Percentiles rank a stretch among this genome's conserved stretches.
phyloP scores from a whole-genome alignment of 2,329 filamentous ascomycete species.

The Chaetothyriales sp. region DNA sequence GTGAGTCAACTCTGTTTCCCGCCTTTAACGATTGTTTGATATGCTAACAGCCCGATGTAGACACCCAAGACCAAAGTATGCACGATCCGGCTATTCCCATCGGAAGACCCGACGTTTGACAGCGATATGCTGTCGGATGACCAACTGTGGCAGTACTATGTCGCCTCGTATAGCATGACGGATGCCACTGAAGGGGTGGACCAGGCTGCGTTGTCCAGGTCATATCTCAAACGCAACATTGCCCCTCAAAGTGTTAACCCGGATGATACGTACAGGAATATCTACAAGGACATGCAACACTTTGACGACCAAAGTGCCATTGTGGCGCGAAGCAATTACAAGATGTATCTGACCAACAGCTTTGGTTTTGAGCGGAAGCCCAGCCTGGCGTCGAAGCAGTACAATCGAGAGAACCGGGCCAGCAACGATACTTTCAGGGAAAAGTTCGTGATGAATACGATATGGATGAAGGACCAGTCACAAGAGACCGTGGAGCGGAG shows the following conservation, averaged over 20 bases:
- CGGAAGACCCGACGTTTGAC: constrained; percentile 66
- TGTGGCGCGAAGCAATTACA: constrained; percentile 63
- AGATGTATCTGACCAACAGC: constrained; percentile 55
- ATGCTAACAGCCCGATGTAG: constrained; percentile 30
- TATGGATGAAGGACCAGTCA: constrained; percentile 35
- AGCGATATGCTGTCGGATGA: constrained; percentile 50
- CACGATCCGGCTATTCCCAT: constrained; percentile 68
- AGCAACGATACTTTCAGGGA: constrained; percentile 34
- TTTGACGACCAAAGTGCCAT: constrained; percentile 55
- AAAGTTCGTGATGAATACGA: constrained; percentile 38
- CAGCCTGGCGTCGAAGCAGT: constrained; percentile 16
- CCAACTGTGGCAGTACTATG: constrained; percentile 80
- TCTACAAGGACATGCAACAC: constrained; percentile 39
- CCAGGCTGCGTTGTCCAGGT: constrained; percentile 49
- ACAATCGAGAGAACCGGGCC: constrained; percentile 24
- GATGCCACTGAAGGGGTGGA: constrained; percentile 73
- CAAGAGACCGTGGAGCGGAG: constrained; percentile 32
- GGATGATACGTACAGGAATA: constrained; percentile 46
- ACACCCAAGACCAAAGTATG: constrained; percentile 54
- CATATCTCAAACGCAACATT: constrained; percentile 57
- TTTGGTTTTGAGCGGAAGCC: constrained; percentile 42
- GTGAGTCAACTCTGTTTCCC: constrained; percentile 42
- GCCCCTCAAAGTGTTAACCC: constrained; percentile 47
- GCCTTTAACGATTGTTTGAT: constrained; percentile 1
- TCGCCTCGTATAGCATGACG: constrained; percentile 75